Evolutionary conservation across 2,329 filamentous ascomycete species (phyloP).

Genomic region (Phaeomoniella chlamydospora): DNA sequence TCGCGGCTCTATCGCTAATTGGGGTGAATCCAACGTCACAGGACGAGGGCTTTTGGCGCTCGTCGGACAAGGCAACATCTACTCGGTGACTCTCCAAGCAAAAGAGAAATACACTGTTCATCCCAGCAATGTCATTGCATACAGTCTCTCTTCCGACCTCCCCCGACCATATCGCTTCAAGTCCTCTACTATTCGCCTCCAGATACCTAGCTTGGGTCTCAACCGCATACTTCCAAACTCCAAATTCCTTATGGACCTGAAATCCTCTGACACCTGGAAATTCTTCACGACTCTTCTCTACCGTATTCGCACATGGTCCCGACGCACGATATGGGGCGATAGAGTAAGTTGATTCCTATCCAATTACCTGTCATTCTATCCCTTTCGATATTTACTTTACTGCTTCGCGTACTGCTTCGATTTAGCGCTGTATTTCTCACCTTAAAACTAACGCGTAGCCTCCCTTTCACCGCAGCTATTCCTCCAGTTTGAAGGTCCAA

Average conservation of each 20-base stretch:
- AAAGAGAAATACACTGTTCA: constrained; percentile 87
- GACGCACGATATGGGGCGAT: constrained; percentile 85
- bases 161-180: constrained; percentile 81
- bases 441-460: neutral
- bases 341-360: constrained; percentile 32
- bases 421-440: no score
- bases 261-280: constrained; percentile 59
- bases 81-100: constrained; percentile 64
- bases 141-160: constrained; percentile 50
- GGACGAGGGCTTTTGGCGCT: constrained; percentile 78
- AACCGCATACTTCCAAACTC: constrained; percentile 51
- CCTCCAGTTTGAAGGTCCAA: constrained; percentile 75
- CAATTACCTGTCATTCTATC: neutral
- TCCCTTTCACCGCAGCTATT: constrained; percentile 44
- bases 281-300: constrained; percentile 50
- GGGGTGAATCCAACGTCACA: constrained; percentile 80
- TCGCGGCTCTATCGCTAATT: constrained; percentile 56
- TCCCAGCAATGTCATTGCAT: constrained; percentile 83
- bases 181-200: constrained; percentile 58
- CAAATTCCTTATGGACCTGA: constrained; percentile 60
- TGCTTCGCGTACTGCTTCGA: no score
- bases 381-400: neutral
- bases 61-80: constrained; percentile 75
- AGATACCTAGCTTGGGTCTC: constrained; percentile 57
- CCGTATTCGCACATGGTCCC: constrained; percentile 57